A percentile compares a stretch with the other conserved stretches of the same genome.
These are phyloP conservation scores for Cryptococcus sp. DNA, from an alignment of 1,284 basidiomycete species.

Conservation along the genomic window DNA sequence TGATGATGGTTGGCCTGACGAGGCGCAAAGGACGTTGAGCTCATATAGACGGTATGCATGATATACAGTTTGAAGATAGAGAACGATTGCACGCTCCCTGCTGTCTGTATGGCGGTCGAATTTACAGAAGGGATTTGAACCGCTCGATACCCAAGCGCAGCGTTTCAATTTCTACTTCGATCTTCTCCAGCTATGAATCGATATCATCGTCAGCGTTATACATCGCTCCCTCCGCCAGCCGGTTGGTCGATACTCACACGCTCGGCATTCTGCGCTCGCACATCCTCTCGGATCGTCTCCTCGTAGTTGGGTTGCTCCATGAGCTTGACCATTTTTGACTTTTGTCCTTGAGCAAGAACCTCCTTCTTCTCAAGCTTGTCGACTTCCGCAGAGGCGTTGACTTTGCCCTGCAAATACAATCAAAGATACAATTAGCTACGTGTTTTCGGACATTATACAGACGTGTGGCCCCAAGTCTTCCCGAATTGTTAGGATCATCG, in stretches of 20 bases:
- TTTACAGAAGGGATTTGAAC: constrained; percentile 48
- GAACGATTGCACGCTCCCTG: too few species aligned
- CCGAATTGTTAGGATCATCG: too few species aligned
- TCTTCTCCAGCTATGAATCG: constrained; percentile 39
- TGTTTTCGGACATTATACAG: background rate
- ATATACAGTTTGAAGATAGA: too few species aligned
- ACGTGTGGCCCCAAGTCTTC: too few species aligned
- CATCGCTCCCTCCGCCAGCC: background rate
- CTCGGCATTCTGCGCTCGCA: constrained; percentile 71
- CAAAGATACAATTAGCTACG: background rate
- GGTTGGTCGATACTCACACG: constrained; percentile 60
- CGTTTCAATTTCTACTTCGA: constrained; percentile 51
- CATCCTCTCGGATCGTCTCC: constrained; percentile 73
- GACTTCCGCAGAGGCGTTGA: constrained; percentile 81
- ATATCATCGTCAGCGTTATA: background rate
- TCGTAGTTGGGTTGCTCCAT: constrained; percentile 74
- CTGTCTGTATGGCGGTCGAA: too few species aligned
- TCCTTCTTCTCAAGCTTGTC: constrained; percentile 85
- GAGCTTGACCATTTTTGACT: constrained; percentile 76
- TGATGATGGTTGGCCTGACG: background rate
- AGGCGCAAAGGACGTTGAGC: background rate
- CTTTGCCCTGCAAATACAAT: constrained; percentile 63
- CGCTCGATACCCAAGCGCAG: constrained; percentile 49
- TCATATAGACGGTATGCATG: too few species aligned
- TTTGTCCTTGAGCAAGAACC: constrained; percentile 65